These are phyloP conservation scores for Trypanosoma lewisi DNA, from an alignment of 208 protist species.

Conservation along the genomic window DNA sequence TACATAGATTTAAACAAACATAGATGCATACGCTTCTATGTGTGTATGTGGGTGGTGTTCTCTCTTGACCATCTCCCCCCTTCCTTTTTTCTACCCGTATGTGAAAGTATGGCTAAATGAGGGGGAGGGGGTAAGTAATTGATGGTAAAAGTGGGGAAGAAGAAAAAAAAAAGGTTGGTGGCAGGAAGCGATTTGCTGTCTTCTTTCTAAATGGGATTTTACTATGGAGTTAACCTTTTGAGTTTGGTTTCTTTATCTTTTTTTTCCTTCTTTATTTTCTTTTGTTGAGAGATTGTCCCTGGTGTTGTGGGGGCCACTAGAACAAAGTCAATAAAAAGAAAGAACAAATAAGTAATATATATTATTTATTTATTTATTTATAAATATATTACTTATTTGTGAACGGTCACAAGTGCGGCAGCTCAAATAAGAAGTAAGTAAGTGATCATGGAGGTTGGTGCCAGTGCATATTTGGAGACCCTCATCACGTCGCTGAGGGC, in stretches of 20 bases:
- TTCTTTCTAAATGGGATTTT: no score
- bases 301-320: background rate
- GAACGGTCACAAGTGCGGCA: no score
- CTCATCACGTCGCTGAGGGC: conserved; percentile 37
- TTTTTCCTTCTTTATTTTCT: background rate
- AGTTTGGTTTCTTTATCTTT: background rate
- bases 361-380: no score
- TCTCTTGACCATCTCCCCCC: no score
- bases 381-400: no score
- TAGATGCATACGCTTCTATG: conserved; percentile 16
- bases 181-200: no score
- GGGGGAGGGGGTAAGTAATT: background rate
- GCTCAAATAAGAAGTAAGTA: background rate
- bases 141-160: background rate
- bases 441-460: conserved; percentile 33
- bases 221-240: background rate
- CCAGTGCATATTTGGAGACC: conserved; percentile 43
- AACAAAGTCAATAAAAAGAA: background rate
- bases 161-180: no score
- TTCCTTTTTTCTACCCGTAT: no score
- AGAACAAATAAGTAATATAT: background rate
- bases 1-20: background rate
- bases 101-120: no score
- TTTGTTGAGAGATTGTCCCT: background rate
- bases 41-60: conserved; percentile 4